A percentile compares a stretch with the other conserved stretches of the same genome.
phyloP scores from a whole-genome alignment of 331 rosid genomes.

The Telfairia occidentalis region DNA sequence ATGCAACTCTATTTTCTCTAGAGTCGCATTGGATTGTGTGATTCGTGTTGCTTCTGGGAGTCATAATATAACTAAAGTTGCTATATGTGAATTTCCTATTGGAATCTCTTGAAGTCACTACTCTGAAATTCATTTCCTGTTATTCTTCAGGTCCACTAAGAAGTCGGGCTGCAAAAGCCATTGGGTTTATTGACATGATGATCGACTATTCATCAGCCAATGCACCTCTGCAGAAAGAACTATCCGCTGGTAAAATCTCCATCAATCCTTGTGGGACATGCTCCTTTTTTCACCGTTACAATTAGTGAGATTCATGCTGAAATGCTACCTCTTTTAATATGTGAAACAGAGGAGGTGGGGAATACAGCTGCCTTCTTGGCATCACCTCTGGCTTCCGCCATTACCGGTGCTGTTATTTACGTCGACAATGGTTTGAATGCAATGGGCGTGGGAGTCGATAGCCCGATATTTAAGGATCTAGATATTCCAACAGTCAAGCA shows the following conservation, averaged over 20 bases:
- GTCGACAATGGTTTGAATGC: conserved; percentile 89
- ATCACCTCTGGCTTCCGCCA: conserved; percentile 92
- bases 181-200: conserved; percentile 87
- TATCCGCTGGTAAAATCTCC: conserved; percentile 48
- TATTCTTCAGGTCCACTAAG: conserved; percentile 63
- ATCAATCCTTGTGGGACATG: neutral
- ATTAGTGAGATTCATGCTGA: neutral
- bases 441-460: conserved; percentile 81
- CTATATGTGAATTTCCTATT: neutral
- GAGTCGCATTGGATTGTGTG: neutral
- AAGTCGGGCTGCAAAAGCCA: conserved; percentile 93
- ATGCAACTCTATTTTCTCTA: neutral
- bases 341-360: conserved; percentile 75
- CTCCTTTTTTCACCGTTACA: neutral
- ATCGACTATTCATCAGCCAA: conserved; percentile 69
- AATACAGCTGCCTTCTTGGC: conserved; percentile 75
- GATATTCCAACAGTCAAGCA: conserved; percentile 36
- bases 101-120: neutral
- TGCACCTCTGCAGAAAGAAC: conserved; percentile 80
- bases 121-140: neutral
- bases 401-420: conserved; percentile 66
- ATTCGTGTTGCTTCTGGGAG: neutral
- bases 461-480: conserved; percentile 42
- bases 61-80: neutral
- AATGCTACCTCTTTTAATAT: neutral